These are phyloP conservation scores for Cladophialophora immunda DNA, from an alignment of 2,329 filamentous ascomycete species.

Conservation along the genomic window DNA sequence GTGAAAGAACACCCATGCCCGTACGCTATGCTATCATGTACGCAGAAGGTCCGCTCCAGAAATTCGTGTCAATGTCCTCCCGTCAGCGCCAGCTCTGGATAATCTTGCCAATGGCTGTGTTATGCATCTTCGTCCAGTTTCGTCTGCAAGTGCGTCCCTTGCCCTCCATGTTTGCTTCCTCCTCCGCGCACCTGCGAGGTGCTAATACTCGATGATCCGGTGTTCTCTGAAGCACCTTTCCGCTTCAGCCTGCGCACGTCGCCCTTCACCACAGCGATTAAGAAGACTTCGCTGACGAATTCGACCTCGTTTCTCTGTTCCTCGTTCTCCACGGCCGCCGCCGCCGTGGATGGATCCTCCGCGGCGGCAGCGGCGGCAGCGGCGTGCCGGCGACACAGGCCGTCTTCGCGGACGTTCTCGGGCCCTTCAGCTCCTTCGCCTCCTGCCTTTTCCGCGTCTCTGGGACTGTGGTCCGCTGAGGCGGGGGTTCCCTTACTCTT, in stretches of 20 bases:
- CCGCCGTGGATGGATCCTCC: not conserved
- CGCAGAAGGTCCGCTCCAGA: too few species aligned
- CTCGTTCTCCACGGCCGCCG: not conserved
- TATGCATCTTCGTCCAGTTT: conserved; percentile 1
- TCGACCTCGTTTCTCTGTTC: conserved; percentile 24
- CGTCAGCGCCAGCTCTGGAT: too few species aligned
- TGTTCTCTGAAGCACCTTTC: conserved; percentile 6
- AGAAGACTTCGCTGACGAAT: conserved; percentile 25
- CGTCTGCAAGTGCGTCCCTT: conserved; percentile 7
- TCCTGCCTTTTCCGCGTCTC: conserved; percentile 14
- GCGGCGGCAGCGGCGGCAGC: not conserved
- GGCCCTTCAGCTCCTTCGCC: not conserved
- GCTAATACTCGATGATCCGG: not conserved
- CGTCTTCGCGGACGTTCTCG: conserved; percentile 20
- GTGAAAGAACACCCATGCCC: too few species aligned
- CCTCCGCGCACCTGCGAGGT: not conserved
- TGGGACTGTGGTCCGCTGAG: too few species aligned
- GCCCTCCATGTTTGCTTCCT: not conserved
- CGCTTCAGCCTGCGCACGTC: conserved; percentile 29
- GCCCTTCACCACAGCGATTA: conserved; percentile 31
- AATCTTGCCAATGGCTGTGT: not conserved
- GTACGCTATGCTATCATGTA: too few species aligned
- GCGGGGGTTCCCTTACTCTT: conserved; percentile 18
- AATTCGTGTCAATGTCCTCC: not conserved
- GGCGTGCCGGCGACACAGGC: conserved; percentile 30